Evolutionary conservation across 164 flowering plant species (phyloP), one percentile per base, ranked within the genome.

Genomic region (Annona cherimola): DNA sequence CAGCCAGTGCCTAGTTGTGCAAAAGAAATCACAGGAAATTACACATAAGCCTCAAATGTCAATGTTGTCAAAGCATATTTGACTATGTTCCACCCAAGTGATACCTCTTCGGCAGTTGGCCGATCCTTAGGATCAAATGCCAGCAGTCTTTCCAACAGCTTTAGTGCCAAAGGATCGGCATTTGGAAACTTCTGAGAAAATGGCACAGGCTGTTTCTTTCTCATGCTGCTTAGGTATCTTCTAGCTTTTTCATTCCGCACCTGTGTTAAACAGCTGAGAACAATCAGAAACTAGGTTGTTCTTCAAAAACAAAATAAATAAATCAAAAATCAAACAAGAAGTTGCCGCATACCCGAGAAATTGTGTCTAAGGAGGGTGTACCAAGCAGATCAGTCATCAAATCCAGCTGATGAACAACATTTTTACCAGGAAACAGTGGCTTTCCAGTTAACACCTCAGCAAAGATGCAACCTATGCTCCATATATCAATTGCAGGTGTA

Each of bases 391-490:
- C 98, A 12, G 98, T 94, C 88, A 94, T 94, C 80, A 94, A 78
- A 83, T 94, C 98, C 81, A 94, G 77, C 85, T 92, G 98, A 77
- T 94, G 98, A 70, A 92, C 98, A 69, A 92, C 97, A 86, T 92
- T 89, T 84, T 92, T 94, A 55, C 98, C 97, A 79, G 98, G 98
- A 78, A 94, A 94, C 19, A 94, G 82, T 50, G 98, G 98, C 73
- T 88, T 92, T 73, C 98, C 98, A 0, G 89, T 88, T 66, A 92
- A 75, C 65, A 94, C 90, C 79, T 94, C 98, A 6, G 98, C 98
- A 83, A 94, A 94, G 55, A 94, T 94, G 89, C 98, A 92, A 68
- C 98, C 97, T 71, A 94, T 94, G 73, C 98, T 90, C 98, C 98
- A 94, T 74, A 94, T 88, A 77, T 94, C 98, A 78, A 94, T 94